Evolutionary conservation across 768 basidiomycete species (phyloP).

Genomic region (Suillus brevipes): DNA sequence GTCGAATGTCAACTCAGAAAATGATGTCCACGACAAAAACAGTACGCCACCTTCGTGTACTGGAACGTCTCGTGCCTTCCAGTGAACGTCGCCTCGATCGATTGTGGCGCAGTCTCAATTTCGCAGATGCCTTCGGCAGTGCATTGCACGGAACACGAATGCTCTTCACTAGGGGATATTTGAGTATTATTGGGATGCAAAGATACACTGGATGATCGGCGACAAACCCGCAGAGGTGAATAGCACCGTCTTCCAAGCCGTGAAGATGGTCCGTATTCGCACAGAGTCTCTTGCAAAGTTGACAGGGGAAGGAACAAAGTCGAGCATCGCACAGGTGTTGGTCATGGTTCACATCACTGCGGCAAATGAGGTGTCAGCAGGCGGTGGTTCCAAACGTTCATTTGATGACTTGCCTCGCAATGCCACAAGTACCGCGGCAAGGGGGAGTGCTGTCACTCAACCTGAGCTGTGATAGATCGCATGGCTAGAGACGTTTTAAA

Average conservation of each 20-base stretch:
- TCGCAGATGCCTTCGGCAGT: slow-evolving; percentile 51
- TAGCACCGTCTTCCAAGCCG: slow-evolving; percentile 37
- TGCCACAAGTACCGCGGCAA: slow-evolving; percentile 44
- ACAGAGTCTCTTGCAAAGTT: slow-evolving; percentile 58
- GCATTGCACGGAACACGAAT: slow-evolving; percentile 47
- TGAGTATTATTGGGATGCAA: slow-evolving; percentile 11
- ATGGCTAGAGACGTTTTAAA: slow-evolving; percentile 35
- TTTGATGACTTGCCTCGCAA: slow-evolving; percentile 38
- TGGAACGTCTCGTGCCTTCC: slow-evolving; percentile 62
- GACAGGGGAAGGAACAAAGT: slow-evolving; percentile 54
- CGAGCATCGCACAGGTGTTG: slow-evolving; percentile 50
- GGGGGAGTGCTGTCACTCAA: slow-evolving; percentile 34
- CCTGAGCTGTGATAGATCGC: slow-evolving; percentile 36
- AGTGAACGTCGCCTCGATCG: slow-evolving; percentile 61
- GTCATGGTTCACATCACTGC: slow-evolving; percentile 46
- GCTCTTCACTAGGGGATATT: slow-evolving; percentile 44
- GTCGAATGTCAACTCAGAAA: not conserved
- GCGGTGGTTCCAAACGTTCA: not conserved
- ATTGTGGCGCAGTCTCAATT: slow-evolving; percentile 57
- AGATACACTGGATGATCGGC: slow-evolving; percentile 7
- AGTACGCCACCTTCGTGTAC: slow-evolving; percentile 55
- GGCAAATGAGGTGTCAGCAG: not conserved
- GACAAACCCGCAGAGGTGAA: slow-evolving; percentile 60
- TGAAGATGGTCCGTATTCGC: slow-evolving; percentile 51
- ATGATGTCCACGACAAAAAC: not conserved